These are phyloP conservation scores for Leishmania turanica DNA, from an alignment of 208 protist genomes.

Conservation along the genomic window DNA sequence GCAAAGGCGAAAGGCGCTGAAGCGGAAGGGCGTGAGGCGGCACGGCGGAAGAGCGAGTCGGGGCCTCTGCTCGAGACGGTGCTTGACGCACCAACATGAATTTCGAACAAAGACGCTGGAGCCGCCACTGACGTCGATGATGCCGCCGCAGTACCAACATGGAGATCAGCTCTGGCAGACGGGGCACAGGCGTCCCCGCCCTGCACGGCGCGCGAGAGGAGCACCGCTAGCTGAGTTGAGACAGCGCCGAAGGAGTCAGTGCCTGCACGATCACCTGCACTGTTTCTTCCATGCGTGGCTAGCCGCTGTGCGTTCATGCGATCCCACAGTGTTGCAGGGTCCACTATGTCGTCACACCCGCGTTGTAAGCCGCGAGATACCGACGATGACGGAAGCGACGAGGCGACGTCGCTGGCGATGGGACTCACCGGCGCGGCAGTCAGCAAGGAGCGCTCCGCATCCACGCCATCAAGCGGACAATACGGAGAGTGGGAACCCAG, in stretches of 20 bases:
- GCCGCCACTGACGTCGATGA: neutral
- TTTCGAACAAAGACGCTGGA: constrained; percentile 14
- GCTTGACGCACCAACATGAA: constrained; percentile 12
- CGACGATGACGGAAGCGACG: constrained; percentile 20
- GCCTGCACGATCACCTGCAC: neutral
- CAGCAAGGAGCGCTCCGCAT: neutral
- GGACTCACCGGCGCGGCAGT: constrained; percentile 21
- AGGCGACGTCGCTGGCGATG: constrained; percentile 23
- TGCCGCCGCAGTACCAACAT: neutral
- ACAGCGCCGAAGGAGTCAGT: neutral
- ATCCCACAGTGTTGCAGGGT: neutral
- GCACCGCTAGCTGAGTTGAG: constrained; percentile 14
- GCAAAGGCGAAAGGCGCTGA: neutral
- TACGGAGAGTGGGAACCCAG: neutral
- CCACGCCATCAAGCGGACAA: neutral
- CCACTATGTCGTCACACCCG: neutral
- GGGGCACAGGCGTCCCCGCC: neutral
- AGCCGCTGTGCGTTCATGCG: neutral
- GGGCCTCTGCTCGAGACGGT: neutral
- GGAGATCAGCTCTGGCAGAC: neutral
- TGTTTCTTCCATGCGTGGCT: neutral
- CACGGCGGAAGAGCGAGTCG: neutral
- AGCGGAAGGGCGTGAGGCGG: neutral
- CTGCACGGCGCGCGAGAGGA: constrained; percentile 23
- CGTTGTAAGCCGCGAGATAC: neutral